These are phyloP conservation scores for Helianthus tuberosus DNA, from an alignment of 129 eudicot genomes.

Conservation along the genomic window DNA sequence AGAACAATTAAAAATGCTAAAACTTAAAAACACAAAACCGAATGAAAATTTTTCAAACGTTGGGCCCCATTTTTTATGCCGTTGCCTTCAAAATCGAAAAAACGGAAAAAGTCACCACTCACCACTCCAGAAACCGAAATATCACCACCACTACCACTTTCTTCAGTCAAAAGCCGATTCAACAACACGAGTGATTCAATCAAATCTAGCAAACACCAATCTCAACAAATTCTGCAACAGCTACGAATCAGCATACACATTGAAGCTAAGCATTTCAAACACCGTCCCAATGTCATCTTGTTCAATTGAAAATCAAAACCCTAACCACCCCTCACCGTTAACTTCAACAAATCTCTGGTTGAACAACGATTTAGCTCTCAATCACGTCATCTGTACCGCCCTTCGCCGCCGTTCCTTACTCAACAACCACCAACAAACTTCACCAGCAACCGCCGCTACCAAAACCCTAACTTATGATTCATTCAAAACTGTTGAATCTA, in stretches of 20 bases:
- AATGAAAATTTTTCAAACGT: slow-evolving; percentile 19
- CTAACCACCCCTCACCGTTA: slow-evolving; percentile 30
- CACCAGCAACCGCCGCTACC: slow-evolving; percentile 12
- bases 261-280: slow-evolving; percentile 1
- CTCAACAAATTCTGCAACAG: not conserved
- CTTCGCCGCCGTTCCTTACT: slow-evolving; percentile 38
- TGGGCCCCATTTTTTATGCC: slow-evolving; percentile 42
- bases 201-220: not conserved
- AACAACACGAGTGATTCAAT: not conserved
- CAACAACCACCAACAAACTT: slow-evolving; percentile 19
- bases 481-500: slow-evolving; percentile 26
- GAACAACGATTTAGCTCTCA: slow-evolving; percentile 50
- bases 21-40: not conserved
- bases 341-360: slow-evolving; percentile 31
- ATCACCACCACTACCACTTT: not conserved
- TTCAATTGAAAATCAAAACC: slow-evolving; percentile 42
- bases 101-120: slow-evolving; percentile 32
- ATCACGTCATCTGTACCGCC: slow-evolving; percentile 46
- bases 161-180: not conserved
- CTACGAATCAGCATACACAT: slow-evolving; percentile 1
- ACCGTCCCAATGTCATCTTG: slow-evolving; percentile 39
- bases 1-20: too few species aligned
- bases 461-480: slow-evolving; percentile 44
- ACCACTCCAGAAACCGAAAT: slow-evolving; percentile 15
- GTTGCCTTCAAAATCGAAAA: slow-evolving; percentile 40